Conservation (phyloP, 768 basidiomycete species). For the Rhodotorula toruloides region DNA sequence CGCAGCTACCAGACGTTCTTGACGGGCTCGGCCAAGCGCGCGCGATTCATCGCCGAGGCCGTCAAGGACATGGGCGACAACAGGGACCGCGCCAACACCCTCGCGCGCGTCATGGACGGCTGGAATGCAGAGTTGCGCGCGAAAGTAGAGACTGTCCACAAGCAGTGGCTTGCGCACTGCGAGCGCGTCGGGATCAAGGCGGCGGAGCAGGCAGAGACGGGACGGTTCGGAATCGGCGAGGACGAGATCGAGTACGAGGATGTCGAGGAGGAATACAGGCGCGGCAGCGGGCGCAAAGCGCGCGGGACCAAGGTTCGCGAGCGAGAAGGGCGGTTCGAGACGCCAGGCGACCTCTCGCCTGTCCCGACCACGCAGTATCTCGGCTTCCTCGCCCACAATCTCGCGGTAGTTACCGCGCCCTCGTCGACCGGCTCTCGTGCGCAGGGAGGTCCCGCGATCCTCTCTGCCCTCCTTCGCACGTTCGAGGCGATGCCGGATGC, state of each 20-base stretch:
- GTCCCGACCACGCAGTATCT: conserved; percentile 29
- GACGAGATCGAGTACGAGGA: not conserved
- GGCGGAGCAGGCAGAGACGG: not conserved
- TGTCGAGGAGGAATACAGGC: not conserved
- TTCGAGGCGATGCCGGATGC: conserved; percentile 18
- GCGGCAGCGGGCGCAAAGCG: not conserved
- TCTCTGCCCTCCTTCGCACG: conserved; percentile 7
- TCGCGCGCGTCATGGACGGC: conserved; percentile 4
- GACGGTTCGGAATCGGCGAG: not conserved
- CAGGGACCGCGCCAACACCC: not conserved
- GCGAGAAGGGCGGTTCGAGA: conserved; percentile 1
- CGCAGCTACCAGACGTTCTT: conserved; percentile 32
- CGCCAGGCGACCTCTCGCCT: conserved; percentile 6
- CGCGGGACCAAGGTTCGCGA: not conserved
- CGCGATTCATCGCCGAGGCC: not conserved
- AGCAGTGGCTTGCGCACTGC: conserved; percentile 30
- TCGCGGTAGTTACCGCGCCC: not conserved
- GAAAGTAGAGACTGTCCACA: conserved; percentile 28
- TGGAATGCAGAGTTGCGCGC: conserved; percentile 1
- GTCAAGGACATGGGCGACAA: not conserved
- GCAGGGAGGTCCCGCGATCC: not conserved
- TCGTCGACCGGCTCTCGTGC: not conserved
- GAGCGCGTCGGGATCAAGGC: not conserved
- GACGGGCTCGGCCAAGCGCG: conserved; percentile 16
- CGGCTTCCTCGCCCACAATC: conserved; percentile 22